Conservation (phyloP, 1,284 basidiomycete species). For the Hypsizygus ulmarius region DNA sequence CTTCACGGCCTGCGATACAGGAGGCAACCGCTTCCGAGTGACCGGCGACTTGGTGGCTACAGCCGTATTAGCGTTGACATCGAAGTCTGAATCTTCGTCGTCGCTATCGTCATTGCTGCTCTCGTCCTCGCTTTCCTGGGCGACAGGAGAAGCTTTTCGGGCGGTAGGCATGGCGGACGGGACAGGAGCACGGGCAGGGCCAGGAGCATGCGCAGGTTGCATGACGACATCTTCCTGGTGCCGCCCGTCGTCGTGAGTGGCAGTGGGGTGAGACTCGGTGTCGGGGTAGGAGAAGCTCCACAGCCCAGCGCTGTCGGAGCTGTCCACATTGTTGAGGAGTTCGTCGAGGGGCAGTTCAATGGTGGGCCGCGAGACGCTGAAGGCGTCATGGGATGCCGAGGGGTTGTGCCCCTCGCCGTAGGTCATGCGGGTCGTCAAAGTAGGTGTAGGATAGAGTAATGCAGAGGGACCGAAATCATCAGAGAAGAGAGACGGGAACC, state of each 20-base stretch:
- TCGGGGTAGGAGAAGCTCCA: slow-evolving; percentile 17
- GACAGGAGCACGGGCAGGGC: slow-evolving; percentile 1
- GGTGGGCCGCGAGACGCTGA: slow-evolving; percentile 70
- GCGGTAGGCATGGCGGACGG: neutral
- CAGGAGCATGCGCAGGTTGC: slow-evolving; percentile 18
- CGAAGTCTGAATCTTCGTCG: slow-evolving; percentile 30
- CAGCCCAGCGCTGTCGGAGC: slow-evolving; percentile 22
- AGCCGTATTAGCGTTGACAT: slow-evolving; percentile 14
- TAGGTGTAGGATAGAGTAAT: slow-evolving; percentile 65
- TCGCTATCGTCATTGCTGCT: slow-evolving; percentile 31
- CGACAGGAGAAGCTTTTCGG: slow-evolving; percentile 11
- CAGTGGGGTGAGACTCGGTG: slow-evolving; percentile 1
- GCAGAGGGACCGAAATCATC: slow-evolving; percentile 72
- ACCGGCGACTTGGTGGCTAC: neutral
- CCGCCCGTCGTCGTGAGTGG: slow-evolving; percentile 15
- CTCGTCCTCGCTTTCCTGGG: slow-evolving; percentile 29
- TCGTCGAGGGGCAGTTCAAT: slow-evolving; percentile 80
- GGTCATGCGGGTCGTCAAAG: slow-evolving; percentile 61
- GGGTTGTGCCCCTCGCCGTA: slow-evolving; percentile 69
- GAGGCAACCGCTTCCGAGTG: slow-evolving; percentile 27
- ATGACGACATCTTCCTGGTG: slow-evolving; percentile 26
- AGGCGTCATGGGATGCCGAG: slow-evolving; percentile 44
- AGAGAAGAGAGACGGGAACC: slow-evolving; percentile 70
- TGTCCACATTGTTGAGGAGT: slow-evolving; percentile 50
- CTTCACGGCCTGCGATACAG: slow-evolving; percentile 37